Conservation (phyloP, 108 stramenopile genomes). For the Pseudonitzschia pungens region DNA sequence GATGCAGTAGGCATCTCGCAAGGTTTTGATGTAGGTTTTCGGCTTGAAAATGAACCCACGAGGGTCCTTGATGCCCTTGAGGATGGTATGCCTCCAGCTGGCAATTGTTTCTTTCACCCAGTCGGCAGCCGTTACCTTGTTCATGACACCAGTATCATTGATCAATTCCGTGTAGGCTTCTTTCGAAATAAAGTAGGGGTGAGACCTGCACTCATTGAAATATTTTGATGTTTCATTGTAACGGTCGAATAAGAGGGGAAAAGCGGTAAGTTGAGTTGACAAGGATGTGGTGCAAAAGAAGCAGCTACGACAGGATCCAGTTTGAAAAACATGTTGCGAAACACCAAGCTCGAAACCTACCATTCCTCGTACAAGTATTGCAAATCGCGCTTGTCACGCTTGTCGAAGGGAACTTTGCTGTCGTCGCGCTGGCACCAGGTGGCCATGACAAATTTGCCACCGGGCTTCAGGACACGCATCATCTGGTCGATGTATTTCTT, state of each 20-base stretch:
- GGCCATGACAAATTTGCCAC: conserved; percentile 94
- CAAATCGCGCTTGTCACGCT: conserved; percentile 87
- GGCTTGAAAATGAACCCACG: conserved; percentile 91
- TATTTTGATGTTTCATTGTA: not conserved
- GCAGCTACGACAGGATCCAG: not conserved
- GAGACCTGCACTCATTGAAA: conserved; percentile 52
- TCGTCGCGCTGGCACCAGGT: conserved; percentile 98
- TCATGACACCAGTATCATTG: conserved; percentile 87
- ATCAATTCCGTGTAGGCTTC: conserved; percentile 87
- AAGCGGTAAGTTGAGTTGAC: not conserved
- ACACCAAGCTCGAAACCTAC: conserved; percentile 34
- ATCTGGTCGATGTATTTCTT: conserved; percentile 93
- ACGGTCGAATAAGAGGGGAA: not conserved
- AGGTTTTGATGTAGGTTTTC: conserved; percentile 78
- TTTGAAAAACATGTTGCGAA: not conserved
- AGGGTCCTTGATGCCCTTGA: conserved; percentile 93
- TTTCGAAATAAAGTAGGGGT: conserved; percentile 97
- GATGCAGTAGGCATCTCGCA: conserved; percentile 91
- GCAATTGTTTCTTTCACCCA: conserved; percentile 91
- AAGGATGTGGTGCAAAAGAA: not conserved
- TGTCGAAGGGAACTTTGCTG: conserved; percentile 70
- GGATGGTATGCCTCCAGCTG: conserved; percentile 93
- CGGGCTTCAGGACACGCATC: conserved; percentile 96
- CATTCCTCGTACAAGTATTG: conserved; percentile 96
- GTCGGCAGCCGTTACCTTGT: conserved; percentile 77